phyloP scores from a whole-genome alignment of 2,329 filamentous ascomycete species.

The Seiridium unicorne region DNA sequence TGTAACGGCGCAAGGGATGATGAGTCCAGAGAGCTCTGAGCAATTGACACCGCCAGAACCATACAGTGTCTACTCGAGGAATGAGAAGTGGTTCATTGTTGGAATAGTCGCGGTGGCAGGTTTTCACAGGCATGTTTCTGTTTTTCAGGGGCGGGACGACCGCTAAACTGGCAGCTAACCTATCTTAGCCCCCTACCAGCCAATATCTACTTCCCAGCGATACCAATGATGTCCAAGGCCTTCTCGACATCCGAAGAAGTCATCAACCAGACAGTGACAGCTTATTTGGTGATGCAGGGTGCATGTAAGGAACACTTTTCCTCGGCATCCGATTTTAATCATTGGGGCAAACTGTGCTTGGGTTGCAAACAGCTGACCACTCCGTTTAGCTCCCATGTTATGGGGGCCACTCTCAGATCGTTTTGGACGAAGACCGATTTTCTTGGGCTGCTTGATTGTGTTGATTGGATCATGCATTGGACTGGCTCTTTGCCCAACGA shows the following conservation, averaged over 20 bases:
- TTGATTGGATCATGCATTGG: constrained; percentile 30
- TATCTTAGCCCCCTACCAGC: constrained; percentile 27
- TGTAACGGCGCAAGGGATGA: background rate
- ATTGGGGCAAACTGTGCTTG: background rate
- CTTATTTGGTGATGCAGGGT: constrained; percentile 30
- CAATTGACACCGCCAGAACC: background rate
- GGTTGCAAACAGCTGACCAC: background rate
- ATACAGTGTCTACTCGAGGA: constrained; percentile 21
- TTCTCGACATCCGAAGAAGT: constrained; percentile 26
- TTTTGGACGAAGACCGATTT: constrained; percentile 28
- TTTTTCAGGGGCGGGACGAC: background rate
- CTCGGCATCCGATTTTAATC: background rate
- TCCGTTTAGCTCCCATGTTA: constrained; percentile 24
- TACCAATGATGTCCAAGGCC: constrained; percentile 24
- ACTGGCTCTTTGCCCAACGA: constrained; percentile 27
- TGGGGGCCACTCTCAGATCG: constrained; percentile 33
- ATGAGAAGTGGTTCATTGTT: constrained; percentile 25
- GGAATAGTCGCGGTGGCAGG: constrained; percentile 24
- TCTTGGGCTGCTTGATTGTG: constrained; percentile 26
- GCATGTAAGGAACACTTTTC: constrained; percentile 8
- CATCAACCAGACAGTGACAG: constrained; percentile 31
- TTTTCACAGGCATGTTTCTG: constrained; percentile 7
- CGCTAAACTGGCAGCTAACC: background rate
- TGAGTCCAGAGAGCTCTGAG: background rate
- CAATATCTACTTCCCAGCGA: constrained; percentile 33